Conservation (phyloP, 768 basidiomycete genomes). For the Panaeolus cyanescens region DNA sequence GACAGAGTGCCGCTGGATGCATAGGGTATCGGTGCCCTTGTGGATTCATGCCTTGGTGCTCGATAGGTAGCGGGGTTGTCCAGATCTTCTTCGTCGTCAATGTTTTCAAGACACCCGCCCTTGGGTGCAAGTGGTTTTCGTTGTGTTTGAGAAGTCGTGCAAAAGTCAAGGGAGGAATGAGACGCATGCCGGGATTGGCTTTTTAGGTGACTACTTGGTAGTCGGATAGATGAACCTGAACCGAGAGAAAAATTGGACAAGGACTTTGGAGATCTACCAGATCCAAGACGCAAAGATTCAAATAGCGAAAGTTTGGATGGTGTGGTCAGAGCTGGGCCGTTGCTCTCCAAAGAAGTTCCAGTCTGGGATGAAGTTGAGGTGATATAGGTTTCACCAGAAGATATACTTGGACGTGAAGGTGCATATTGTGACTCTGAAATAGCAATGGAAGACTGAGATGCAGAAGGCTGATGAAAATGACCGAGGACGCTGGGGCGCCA, state of each 20-base stretch:
- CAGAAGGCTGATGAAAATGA: constrained; percentile 56
- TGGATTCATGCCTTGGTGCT: constrained; percentile 19
- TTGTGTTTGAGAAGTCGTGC: background rate
- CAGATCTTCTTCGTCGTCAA: constrained; percentile 30
- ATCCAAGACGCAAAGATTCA: constrained; percentile 40
- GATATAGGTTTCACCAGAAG: constrained; percentile 59
- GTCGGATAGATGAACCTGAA: constrained; percentile 16
- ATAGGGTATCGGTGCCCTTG: constrained; percentile 13
- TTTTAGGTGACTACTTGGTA: constrained; percentile 5
- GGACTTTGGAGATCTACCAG: constrained; percentile 29
- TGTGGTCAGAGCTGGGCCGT: constrained; percentile 32
- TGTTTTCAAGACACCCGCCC: constrained; percentile 23
- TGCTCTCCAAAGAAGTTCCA: constrained; percentile 47
- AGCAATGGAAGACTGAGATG: constrained; percentile 42
- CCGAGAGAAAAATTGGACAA: constrained; percentile 29
- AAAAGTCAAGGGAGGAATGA: background rate
- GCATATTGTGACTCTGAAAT: constrained; percentile 36
- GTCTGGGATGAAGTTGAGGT: constrained; percentile 50
- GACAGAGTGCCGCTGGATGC: constrained; percentile 19
- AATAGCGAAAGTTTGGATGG: constrained; percentile 41
- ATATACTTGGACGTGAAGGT: constrained; percentile 39
- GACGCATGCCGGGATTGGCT: background rate
- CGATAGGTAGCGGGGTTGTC: constrained; percentile 20
- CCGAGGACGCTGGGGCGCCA: constrained; percentile 70
- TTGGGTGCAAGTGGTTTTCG: constrained; percentile 32